Evolutionary conservation across 2,329 filamentous ascomycete species (phyloP).

Genomic region (Colletotrichum melonis): DNA sequence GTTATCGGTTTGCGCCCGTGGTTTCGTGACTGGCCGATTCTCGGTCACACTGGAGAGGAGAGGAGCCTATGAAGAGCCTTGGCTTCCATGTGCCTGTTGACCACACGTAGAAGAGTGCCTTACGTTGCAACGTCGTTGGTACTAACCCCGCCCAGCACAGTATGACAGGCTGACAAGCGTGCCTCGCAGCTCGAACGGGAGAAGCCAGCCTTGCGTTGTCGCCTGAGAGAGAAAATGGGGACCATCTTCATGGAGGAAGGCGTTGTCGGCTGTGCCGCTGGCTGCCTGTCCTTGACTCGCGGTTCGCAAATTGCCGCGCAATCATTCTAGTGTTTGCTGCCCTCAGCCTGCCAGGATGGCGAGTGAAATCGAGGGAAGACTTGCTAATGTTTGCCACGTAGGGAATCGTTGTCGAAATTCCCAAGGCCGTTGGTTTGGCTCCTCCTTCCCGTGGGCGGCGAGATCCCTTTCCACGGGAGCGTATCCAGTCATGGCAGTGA

Average conservation of each 20-base stretch:
- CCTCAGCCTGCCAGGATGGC: neutral
- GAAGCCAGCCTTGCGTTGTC: neutral
- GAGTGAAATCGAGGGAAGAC: neutral
- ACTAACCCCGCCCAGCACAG: neutral
- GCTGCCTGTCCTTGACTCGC: neutral
- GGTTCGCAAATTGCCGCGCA: neutral
- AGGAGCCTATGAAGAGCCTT: neutral
- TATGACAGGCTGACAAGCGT: neutral
- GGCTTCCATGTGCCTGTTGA: slow-evolving; percentile 1
- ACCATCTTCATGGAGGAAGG: neutral
- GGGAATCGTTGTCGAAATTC: neutral
- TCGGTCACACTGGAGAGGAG: neutral
- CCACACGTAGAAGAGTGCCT: neutral
- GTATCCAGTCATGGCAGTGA: neutral
- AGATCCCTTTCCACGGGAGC: neutral
- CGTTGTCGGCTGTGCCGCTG: neutral
- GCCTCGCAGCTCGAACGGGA: neutral
- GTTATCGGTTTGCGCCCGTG: neutral
- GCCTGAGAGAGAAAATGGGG: neutral
- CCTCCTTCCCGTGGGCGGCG: neutral
- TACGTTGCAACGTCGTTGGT: slow-evolving; percentile 9
- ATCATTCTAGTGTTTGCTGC: neutral
- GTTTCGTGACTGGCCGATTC: neutral
- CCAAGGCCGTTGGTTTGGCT: neutral
- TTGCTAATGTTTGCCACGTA: slow-evolving; percentile 2